A percentile compares a stretch with the other conserved stretches of the same genome.
These are phyloP conservation scores for Tuber microsphaerosporum DNA, from an alignment of 495 filamentous ascomycete species.

Conservation along the genomic window DNA sequence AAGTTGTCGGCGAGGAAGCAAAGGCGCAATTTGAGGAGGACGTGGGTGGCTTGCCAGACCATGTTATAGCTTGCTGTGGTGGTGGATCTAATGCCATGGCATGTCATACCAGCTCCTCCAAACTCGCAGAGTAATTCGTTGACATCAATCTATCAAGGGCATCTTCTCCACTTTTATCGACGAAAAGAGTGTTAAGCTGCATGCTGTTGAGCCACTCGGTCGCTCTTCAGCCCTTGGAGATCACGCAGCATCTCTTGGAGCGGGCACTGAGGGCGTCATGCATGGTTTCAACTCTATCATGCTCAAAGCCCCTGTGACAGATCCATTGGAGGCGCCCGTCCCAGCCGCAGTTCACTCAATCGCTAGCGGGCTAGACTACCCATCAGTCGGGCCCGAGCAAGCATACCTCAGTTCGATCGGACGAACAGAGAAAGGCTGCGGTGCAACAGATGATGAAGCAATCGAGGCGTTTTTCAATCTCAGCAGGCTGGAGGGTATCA, in stretches of 20 bases:
- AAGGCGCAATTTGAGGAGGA: constrained; percentile 28
- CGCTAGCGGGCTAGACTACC: constrained; percentile 36
- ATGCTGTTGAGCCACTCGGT: constrained; percentile 33
- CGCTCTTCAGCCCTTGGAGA: constrained; percentile 18
- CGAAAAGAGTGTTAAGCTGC: constrained; percentile 19
- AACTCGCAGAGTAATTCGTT: neutral
- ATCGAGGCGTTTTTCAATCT: constrained; percentile 28
- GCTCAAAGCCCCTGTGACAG: constrained; percentile 19
- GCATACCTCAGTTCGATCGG: constrained; percentile 28
- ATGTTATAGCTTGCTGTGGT: constrained; percentile 32
- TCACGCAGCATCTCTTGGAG: constrained; percentile 26
- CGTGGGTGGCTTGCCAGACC: constrained; percentile 20
- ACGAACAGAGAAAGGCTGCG: constrained; percentile 27
- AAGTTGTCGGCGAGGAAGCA: constrained; percentile 34
- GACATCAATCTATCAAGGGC: constrained; percentile 16
- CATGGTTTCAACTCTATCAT: constrained; percentile 38
- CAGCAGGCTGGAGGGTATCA: constrained; percentile 28
- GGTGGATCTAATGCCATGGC: constrained; percentile 36
- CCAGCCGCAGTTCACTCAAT: constrained; percentile 34
- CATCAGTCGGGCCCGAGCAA: constrained; percentile 34
- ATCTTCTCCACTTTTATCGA: constrained; percentile 35
- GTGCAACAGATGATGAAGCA: constrained; percentile 31
- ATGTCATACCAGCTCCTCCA: neutral
- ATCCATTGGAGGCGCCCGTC: neutral
- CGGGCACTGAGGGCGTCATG: constrained; percentile 31